Conservation (phyloP, 371 early-diverging fungal genomes). For the Blastocladiella emersonii region DNA sequence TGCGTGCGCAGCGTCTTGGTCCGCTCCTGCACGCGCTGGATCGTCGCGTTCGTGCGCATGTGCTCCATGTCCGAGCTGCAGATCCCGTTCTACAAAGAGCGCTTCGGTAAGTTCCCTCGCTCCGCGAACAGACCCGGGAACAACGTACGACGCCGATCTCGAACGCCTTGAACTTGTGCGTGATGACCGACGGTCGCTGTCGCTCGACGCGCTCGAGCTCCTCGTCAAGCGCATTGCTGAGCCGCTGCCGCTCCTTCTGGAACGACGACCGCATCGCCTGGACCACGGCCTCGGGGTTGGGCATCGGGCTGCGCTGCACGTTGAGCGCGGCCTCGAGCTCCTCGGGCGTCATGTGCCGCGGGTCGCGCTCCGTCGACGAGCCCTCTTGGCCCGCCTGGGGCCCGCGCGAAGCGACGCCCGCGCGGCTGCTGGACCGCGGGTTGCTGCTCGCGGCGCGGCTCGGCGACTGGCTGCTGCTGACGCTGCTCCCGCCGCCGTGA, state of each 20-base stretch:
- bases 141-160: conserved; percentile 15
- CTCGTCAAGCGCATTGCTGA: conserved; percentile 21
- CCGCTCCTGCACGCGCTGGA: conserved; percentile 11
- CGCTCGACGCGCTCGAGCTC: conserved; percentile 24
- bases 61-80: conserved; percentile 20
- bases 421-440: too few relatives aligned
- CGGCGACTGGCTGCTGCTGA: too few relatives aligned
- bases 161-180: conserved; percentile 19
- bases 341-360: too few relatives aligned
- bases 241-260: conserved; percentile 21
- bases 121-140: background rate
- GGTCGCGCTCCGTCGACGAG: too few relatives aligned
- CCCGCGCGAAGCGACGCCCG: too few relatives aligned
- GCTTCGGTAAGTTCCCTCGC: too few relatives aligned
- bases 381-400: too few relatives aligned
- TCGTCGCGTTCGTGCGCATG: conserved; percentile 23
- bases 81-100: conserved; percentile 10
- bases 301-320: too few relatives aligned
- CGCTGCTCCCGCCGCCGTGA: too few relatives aligned
- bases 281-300: too few relatives aligned
- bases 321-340: too few relatives aligned
- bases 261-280: background rate
- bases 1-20: conserved; percentile 14
- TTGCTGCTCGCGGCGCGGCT: too few relatives aligned
- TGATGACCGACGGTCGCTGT: conserved; percentile 18